phyloP scores from a whole-genome alignment of 805 yeast genomes.

The Candida chilensis region DNA sequence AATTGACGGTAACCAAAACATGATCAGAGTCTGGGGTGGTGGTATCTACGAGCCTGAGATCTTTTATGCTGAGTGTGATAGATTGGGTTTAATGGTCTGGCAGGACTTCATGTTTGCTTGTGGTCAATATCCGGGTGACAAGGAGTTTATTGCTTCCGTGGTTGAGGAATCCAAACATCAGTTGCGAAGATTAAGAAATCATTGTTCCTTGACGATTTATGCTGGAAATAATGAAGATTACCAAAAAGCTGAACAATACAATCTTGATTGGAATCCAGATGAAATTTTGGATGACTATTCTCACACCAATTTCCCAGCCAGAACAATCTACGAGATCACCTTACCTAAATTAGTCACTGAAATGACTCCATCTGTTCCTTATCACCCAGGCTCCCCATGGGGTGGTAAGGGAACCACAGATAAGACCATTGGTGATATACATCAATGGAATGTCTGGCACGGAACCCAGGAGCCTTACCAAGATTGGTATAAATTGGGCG shows the following conservation, averaged over 20 bases:
- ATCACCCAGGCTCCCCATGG: conserved; percentile 42
- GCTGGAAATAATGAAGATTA: conserved; percentile 42
- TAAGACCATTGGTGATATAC: conserved; percentile 36
- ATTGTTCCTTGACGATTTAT: conserved; percentile 26
- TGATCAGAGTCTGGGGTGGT: conserved; percentile 43
- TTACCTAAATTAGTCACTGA: conserved; percentile 22
- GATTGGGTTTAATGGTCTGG: conserved; percentile 37
- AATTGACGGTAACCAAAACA: conserved; percentile 28
- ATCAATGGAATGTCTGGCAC: conserved; percentile 54
- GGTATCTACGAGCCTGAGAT: conserved; percentile 32
- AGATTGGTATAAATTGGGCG: conserved; percentile 34
- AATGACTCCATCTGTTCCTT: conserved; percentile 15
- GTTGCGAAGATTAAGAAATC: conserved; percentile 27
- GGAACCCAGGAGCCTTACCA: conserved; percentile 41
- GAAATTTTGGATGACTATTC: conserved; percentile 15
- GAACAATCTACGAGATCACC: conserved; percentile 26
- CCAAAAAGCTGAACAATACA: conserved; percentile 27
- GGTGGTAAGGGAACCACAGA: conserved; percentile 27
- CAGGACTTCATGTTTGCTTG: conserved; percentile 54
- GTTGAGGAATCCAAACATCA: conserved; percentile 25
- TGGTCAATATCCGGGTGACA: conserved; percentile 41
- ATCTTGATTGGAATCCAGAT: conserved; percentile 16
- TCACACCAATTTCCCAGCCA: conserved; percentile 31
- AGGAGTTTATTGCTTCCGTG: conserved; percentile 22
- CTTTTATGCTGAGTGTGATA: conserved; percentile 34